Evolutionary conservation across 2,329 filamentous ascomycete species (phyloP).

Genomic region (Calonectria hawksworthii): DNA sequence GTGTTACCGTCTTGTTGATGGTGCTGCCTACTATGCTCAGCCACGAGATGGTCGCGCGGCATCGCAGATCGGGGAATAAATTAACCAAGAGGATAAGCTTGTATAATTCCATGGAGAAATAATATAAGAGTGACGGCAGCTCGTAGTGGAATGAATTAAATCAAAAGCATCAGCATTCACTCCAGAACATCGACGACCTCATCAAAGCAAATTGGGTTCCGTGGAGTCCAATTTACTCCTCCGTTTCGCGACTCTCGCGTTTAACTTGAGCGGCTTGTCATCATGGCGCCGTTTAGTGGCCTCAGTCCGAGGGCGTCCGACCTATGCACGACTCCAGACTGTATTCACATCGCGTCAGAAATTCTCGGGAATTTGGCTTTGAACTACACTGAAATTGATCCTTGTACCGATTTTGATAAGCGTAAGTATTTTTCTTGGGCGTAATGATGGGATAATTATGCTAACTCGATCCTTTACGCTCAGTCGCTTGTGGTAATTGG

Average conservation of each 20-base stretch:
- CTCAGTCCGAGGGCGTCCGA: neutral
- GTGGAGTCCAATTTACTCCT: too few relatives aligned
- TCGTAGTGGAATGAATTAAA: too few relatives aligned
- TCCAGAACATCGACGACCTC: neutral
- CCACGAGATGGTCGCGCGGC: neutral
- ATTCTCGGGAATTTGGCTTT: slow-evolving; percentile 48
- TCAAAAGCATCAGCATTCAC: neutral
- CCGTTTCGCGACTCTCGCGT: neutral
- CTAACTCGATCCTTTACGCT: neutral
- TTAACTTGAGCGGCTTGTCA: neutral
- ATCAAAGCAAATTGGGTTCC: neutral
- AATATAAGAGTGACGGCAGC: neutral
- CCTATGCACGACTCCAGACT: slow-evolving; percentile 44
- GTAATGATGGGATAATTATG: slow-evolving; percentile 45
- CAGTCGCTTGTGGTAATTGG: slow-evolving; percentile 70
- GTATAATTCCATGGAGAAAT: neutral
- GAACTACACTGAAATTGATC: slow-evolving; percentile 73
- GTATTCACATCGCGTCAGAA: slow-evolving; percentile 49
- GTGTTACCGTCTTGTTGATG: neutral
- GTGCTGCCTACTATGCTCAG: neutral
- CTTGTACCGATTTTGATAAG: slow-evolving; percentile 78
- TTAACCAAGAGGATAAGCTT: too few relatives aligned
- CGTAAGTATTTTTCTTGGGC: slow-evolving; percentile 52
- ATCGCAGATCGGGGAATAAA: neutral
- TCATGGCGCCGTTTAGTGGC: slow-evolving; percentile 9